Base-by-base conservation (phyloP, 2,329 filamentous ascomycete species). In the Fusarium annulatum region DNA sequence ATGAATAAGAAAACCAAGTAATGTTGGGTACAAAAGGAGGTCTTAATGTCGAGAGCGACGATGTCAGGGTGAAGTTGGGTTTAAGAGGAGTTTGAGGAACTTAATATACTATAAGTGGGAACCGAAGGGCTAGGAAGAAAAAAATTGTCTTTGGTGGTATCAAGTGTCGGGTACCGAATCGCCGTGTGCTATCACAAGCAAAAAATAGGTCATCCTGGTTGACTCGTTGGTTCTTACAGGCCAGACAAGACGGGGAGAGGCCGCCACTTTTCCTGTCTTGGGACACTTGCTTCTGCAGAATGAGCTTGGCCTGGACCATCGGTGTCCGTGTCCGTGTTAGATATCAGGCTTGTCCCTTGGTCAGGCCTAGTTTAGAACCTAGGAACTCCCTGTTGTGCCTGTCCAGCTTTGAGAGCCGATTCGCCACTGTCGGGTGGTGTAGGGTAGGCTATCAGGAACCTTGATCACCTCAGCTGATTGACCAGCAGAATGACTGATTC, bases 71-170 rank as follows among this genome's bases (percentile, higher is more conserved):
- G 60, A 51, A 64, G 69, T 76, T 69, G 23, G 64, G 67, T 67
- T 66, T 56, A 76, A 71, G 71, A 74, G 67, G 71, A 74, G 71
- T 69, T 69, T 66, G 60, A 63, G 59, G 46, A 69, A 41, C 59
- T 69, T 69, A 59, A 69, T 51, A 63, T 60, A 55, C 33, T 39
- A 56, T 42, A 74, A 72, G 71, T 70, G 71, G 65, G 51, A 55
- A 55, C 51, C 36, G 61, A 77, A 73, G 71, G 76, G 76, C 67
- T 75, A 74, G 51, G 51, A 30, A 42, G 26, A 34, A 66, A 77
- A 77, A 77, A 78, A 72, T 65, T 71, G 62, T 64, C 55, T 67
- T 65, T 72, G 73, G 74, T 75, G 73, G 73, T 76, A 64, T 77
- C 63, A 62, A 72, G 64, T 73, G 64, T 77, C 59, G 67, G 73